These are phyloP conservation scores for Posidonia oceanica DNA, from an alignment of 116 monocot species.

Conservation along the genomic window DNA sequence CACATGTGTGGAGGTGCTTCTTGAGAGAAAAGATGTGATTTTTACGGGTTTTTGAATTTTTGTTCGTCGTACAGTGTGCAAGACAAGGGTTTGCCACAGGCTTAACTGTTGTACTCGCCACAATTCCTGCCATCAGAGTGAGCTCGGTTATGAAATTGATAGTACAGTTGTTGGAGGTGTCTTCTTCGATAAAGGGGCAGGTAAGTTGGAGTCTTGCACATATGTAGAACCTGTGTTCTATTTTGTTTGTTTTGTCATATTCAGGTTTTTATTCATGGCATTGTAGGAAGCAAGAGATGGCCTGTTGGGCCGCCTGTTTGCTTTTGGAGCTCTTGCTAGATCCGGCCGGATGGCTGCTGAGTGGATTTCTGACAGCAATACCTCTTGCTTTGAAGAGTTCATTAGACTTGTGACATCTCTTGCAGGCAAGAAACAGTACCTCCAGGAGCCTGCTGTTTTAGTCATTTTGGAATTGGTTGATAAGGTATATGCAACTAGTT, in stretches of 20 bases:
- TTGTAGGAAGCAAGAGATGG: conserved; percentile 77
- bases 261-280: not conserved
- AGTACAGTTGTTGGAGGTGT: conserved; percentile 40
- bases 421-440: conserved; percentile 72
- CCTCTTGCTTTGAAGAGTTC: conserved; percentile 43
- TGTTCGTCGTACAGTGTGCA: conserved; percentile 44
- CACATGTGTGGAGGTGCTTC: not conserved
- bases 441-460: conserved; percentile 66
- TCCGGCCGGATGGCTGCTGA: conserved; percentile 55
- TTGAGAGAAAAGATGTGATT: no score
- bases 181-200: conserved; percentile 85
- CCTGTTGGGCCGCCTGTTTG: conserved; percentile 79
- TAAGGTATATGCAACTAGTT: conserved; percentile 24
- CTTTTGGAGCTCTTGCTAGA: conserved; percentile 74
- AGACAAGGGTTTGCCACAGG: conserved; percentile 96
- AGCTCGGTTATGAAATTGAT: conserved; percentile 65
- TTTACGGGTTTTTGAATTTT: no score
- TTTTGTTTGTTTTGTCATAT: not conserved
- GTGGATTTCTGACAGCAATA: conserved; percentile 29
- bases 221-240: not conserved
- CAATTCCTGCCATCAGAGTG: conserved; percentile 43
- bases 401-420: conserved; percentile 37
- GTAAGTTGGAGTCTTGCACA: conserved; percentile 16
- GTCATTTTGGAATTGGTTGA: conserved; percentile 56
- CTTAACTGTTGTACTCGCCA: conserved; percentile 36